phyloP scores from a whole-genome alignment of 768 basidiomycete genomes.

The Tubosaeta sp. region DNA sequence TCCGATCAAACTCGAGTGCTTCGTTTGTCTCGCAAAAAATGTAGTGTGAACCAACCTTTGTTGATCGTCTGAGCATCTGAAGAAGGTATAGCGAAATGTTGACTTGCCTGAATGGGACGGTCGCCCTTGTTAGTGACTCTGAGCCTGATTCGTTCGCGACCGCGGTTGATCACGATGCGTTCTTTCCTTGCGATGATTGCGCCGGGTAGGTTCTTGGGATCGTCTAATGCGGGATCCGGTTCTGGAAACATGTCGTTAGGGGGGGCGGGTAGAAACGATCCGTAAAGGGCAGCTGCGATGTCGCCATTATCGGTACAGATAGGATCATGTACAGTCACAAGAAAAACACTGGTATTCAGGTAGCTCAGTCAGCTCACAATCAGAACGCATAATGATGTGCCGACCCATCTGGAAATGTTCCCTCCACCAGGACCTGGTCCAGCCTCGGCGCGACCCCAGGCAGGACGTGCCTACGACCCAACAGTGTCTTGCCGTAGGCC shows the following conservation, averaged over 20 bases:
- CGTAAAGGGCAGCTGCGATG: constrained; percentile 82
- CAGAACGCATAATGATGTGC: constrained; percentile 14
- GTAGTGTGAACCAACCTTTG: constrained; percentile 89
- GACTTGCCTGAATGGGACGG: constrained; percentile 80
- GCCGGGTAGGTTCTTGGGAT: constrained; percentile 61
- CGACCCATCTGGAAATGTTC: constrained; percentile 85
- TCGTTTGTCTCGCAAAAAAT: constrained; percentile 90
- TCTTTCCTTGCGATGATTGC: constrained; percentile 65
- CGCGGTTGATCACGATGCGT: constrained; percentile 71
- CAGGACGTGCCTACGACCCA: constrained; percentile 87
- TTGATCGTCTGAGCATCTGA: background rate
- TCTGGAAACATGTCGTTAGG: constrained; percentile 59
- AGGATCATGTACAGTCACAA: constrained; percentile 97
- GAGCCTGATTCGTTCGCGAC: constrained; percentile 62
- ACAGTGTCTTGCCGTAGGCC: constrained; percentile 84
- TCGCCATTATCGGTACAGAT: constrained; percentile 81
- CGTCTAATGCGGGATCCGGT: constrained; percentile 44
- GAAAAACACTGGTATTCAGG: constrained; percentile 51
- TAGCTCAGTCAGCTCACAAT: background rate
- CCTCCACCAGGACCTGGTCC: constrained; percentile 91
- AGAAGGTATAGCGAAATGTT: background rate
- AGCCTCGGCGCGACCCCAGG: constrained; percentile 71
- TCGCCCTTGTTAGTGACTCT: constrained; percentile 89
- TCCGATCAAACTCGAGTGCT: constrained; percentile 77
- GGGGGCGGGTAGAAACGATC: constrained; percentile 88